Percentiles rank a stretch among this genome's conserved stretches.
phyloP scores from a whole-genome alignment of 1,284 basidiomycete genomes.

The Quambalaria eucalypti region DNA sequence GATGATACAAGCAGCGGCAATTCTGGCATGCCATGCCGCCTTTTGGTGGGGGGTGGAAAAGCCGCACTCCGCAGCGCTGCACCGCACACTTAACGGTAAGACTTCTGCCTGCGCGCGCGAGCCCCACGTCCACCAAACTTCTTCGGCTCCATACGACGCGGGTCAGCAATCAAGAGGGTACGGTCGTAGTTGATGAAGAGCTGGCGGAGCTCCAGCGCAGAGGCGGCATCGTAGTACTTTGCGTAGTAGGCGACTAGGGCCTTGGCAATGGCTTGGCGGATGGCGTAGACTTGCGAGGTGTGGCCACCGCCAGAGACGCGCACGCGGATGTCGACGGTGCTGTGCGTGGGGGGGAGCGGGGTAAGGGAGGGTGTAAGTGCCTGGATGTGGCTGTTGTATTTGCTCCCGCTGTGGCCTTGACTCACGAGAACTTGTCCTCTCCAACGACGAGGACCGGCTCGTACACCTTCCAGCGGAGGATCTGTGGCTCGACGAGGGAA shows the following conservation, averaged over 20 bases:
- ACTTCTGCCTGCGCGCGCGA: conserved; percentile 47
- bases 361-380: not conserved
- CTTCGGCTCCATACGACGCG: conserved; percentile 97
- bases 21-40: no score
- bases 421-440: conserved; percentile 47
- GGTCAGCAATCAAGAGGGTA: conserved; percentile 91
- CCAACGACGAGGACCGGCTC: conserved; percentile 54
- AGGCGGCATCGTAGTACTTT: conserved; percentile 97
- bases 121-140: conserved; percentile 55
- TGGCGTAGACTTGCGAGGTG: conserved; percentile 96
- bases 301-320: conserved; percentile 99
- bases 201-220: conserved; percentile 55
- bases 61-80: no score
- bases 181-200: conserved; percentile 52
- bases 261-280: conserved; percentile 98
- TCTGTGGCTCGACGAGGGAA: conserved; percentile 76
- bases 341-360: conserved; percentile 11
- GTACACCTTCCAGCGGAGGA: conserved; percentile 96
- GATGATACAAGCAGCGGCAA: no score
- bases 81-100: conserved; percentile 59
- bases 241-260: conserved; percentile 92
- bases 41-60: not conserved
- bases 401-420: no score
- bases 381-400: not conserved
- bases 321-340: conserved; percentile 79